These are phyloP conservation scores for Kwoniella heveanensis DNA, from an alignment of 768 basidiomycete genomes.

Conservation along the genomic window DNA sequence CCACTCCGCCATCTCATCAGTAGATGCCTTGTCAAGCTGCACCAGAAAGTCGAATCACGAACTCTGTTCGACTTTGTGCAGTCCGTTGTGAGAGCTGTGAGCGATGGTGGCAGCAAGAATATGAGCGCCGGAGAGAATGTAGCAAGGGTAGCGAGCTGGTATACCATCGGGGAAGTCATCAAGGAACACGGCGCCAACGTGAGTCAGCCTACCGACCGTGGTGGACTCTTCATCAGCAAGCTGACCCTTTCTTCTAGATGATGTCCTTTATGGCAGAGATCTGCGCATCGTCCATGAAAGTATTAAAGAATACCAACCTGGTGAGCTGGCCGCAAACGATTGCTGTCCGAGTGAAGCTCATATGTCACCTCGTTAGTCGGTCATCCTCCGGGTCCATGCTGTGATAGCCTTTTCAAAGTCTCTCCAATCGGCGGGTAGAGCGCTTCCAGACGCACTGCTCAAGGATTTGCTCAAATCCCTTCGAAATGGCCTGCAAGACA, in stretches of 20 bases:
- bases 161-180: conserved; percentile 88
- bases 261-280: conserved; percentile 96
- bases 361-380: conserved; percentile 61
- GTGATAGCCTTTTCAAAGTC: conserved; percentile 76
- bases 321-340: conserved; percentile 59
- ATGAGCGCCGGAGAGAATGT: conserved; percentile 45
- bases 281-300: conserved; percentile 66
- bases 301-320: conserved; percentile 67
- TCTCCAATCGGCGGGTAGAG: conserved; percentile 75
- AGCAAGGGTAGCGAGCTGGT: conserved; percentile 66
- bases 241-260: conserved; percentile 61
- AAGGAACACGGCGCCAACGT: conserved; percentile 79
- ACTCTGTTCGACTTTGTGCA: conserved; percentile 85
- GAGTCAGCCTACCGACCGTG: conserved; percentile 36
- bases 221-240: no score
- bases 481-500: conserved; percentile 73
- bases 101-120: conserved; percentile 66
- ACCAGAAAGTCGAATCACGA: conserved; percentile 77
- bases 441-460: conserved; percentile 72
- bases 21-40: conserved; percentile 72
- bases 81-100: conserved; percentile 70
- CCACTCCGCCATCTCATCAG: conserved; percentile 77
- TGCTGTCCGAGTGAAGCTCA: not conserved
- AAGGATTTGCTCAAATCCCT: conserved; percentile 86
- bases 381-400: conserved; percentile 80